A percentile compares a stretch with the other conserved stretches of the same genome.
These are phyloP conservation scores for apple (Malus domestica) DNA, from an alignment of 306 rosid species.

Conservation along the genomic window DNA sequence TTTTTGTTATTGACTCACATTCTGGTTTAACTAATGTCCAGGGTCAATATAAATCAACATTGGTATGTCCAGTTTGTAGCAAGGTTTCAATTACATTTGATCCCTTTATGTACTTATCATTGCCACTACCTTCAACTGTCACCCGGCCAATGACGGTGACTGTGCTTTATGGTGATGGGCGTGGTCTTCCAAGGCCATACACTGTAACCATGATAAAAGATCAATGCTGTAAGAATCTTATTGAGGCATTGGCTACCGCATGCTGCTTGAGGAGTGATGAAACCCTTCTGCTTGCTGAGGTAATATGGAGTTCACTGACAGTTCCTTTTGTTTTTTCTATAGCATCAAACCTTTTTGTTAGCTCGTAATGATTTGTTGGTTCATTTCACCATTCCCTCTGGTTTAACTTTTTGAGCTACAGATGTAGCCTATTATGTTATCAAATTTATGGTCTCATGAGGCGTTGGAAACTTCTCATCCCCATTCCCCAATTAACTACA, in stretches of 20 bases:
- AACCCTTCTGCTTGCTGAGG: slow-evolving; percentile 92
- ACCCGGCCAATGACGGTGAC: slow-evolving; percentile 76
- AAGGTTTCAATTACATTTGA: slow-evolving; percentile 96
- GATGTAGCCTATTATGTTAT: neutral
- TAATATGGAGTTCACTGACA: slow-evolving; percentile 22
- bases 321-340: neutral
- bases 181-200: slow-evolving; percentile 84
- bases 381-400: neutral
- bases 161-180: slow-evolving; percentile 77
- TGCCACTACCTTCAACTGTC: slow-evolving; percentile 91
- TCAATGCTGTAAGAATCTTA: slow-evolving; percentile 72
- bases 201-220: slow-evolving; percentile 65
- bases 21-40: slow-evolving; percentile 30
- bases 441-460: neutral
- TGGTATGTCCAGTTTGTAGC: slow-evolving; percentile 87
- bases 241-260: slow-evolving; percentile 47
- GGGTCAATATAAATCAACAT: slow-evolving; percentile 98
- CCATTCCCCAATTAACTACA: neutral
- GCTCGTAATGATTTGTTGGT: neutral
- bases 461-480: neutral
- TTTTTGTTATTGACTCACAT: slow-evolving; percentile 5
- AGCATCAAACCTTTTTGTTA: neutral
- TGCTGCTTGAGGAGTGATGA: slow-evolving; percentile 93
- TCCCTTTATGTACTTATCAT: slow-evolving; percentile 95
- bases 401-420: neutral